Conservation (phyloP, 768 basidiomycete species). For the Lactarius tabidus region DNA sequence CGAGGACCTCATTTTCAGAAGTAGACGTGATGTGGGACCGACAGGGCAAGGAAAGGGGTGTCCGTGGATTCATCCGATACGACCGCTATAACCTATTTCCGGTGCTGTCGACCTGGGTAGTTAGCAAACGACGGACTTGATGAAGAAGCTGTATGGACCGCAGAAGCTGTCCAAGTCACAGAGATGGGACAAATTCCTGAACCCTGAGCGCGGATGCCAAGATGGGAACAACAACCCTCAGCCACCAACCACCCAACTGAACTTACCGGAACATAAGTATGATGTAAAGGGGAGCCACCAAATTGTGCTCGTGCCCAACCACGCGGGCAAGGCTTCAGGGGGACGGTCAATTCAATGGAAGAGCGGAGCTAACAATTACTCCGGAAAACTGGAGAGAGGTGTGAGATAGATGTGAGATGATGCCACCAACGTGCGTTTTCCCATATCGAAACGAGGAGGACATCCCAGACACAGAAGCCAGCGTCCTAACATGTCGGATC, state of each 20-base stretch:
- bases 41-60: not conserved
- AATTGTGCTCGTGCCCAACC: not conserved
- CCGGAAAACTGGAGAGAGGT: not conserved
- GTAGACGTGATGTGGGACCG: not conserved
- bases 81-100: not conserved
- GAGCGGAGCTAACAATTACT: not conserved
- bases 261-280: conserved; percentile 1
- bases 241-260: not conserved
- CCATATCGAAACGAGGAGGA: not conserved
- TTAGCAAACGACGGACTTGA: not conserved
- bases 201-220: conserved; percentile 1
- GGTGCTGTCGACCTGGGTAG: not conserved
- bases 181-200: conserved; percentile 6
- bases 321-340: not conserved
- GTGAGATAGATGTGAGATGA: not conserved
- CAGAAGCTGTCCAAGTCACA: not conserved
- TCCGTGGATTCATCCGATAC: not conserved
- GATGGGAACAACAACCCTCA: not conserved
- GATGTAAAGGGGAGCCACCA: conserved; percentile 9
- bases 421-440: not conserved
- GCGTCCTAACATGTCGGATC: conserved; percentile 11
- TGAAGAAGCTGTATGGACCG: not conserved
- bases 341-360: not conserved
- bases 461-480: not conserved
- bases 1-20: not conserved